Base-by-base conservation (phyloP, 225 moss, liverwort and hornwort genomes). In the Ulota crispa region DNA sequence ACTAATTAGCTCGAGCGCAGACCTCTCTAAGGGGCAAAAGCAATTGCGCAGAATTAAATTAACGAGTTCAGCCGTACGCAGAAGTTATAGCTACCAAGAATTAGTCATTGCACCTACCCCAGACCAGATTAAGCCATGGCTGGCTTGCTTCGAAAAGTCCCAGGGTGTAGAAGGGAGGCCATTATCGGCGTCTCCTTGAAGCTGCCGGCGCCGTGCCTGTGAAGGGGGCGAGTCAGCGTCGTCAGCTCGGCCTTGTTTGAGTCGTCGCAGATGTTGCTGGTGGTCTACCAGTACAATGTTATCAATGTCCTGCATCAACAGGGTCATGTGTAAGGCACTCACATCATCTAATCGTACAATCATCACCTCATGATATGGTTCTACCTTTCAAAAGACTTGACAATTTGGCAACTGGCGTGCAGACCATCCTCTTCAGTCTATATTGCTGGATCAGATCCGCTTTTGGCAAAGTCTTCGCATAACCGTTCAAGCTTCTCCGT, bases 201-300 rank as follows among this genome's bases (percentile, higher is more conserved):
- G 76, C 31, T 55, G 83, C 59, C 52, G 79, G 31, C 73, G 78
- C 23, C 66, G 85, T 59, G 72, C 56, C 31, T 73, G 79, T 57
- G 69, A 73, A 56, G 50, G 14, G 9, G 73, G 83, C 3, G 85
- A 83, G 78, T 79, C 82, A 78, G 85, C 92, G 86, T 70, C 88
- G 89, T 85, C 92, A 90, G 76, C 88, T 84, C 72, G 78, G 37
- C 69, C 63, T 73, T 77, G 87, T 85, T 94, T 93, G 68, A 92
- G 88, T 64, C 96, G 91, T 81, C 91, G 94, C 83, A 93, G 84
- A 72, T 91, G 88, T 80, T 93, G 87, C 72, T 88, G 87, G 78
- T 97, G 95, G 85, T 94, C 95, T 87, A 95, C 91, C 76, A 93
- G 70, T 50, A 91, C 95, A 86, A 70, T 21, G 59, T 47, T 73